Evolutionary conservation across 805 yeast species (phyloP), one percentile per base, ranked within the genome.

Genomic region (Candida lessepsii): DNA sequence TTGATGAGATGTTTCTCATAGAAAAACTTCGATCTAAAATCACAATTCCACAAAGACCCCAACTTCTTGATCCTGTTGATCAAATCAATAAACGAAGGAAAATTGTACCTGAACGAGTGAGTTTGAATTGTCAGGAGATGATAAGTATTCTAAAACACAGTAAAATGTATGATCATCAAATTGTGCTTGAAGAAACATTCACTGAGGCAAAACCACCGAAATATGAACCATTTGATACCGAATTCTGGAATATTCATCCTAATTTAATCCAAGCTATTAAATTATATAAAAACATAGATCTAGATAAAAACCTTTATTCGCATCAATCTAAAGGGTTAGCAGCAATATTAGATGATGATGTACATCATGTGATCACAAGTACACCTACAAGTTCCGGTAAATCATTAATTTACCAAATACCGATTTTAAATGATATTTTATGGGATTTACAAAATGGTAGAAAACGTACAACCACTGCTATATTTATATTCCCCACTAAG

Each of bases 361-460:
- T 21, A 3, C 67, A 76, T 35, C 81, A 90, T 60, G 88, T 89
- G 4, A 86, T 93, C 30, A 81, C 90, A 2, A 82, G 96, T n/a
- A 93, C 99, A 0, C 80, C 97, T 0, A 93, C 99, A 0, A 88
- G 97, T 0, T 89, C 97, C 0, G 99, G 99, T 35, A 93, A 93
- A 53, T 90, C 98, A 0, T 67, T 93, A 45, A 86, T 93, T 20
- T 93, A 90, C 54, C 99, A 93, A 59, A 61, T 89, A 2, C 96
- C 98, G 0, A 86, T 91, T 2, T 57, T 90, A 8, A 67, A 71
- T 37, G 71, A 59, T 28, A 63, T 69, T 9, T 44, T 69, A 9
- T 58, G 64, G 60, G 63, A 66, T 64, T 37, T 61, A 5, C 52
- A 56, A 24, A 37, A 48, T 72, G 37, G 69, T 57, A 30, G 63